phyloP scores from a whole-genome alignment of 176 grass and related monocot genomes.

The barley (Hordeum vulgare) region MorexV3_pseudomolecules_assembly NC_058520.1:25815418-25815917 shows the following conservation, averaged over 20 bases:
- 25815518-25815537: background rate
- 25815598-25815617: conserved; percentile 76
- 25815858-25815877: background rate
- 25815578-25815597: conserved; percentile 91
- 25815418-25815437: background rate
- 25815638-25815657: conserved; percentile 88
- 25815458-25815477: background rate
- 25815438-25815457: background rate
- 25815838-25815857: background rate
- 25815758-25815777: conserved; percentile 62
- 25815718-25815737: conserved; percentile 92
- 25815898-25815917: background rate
- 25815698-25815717: conserved; percentile 51
- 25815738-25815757: conserved; percentile 71
- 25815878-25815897: background rate
- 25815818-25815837: background rate
- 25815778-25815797: conserved; percentile 87
- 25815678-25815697: conserved; percentile 44
- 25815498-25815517: background rate
- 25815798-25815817: conserved; percentile 57
- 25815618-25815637: conserved; percentile 91
- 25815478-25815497: background rate
- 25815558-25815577: conserved; percentile 62
- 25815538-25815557: background rate
- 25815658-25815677: conserved; percentile 47